Evolutionary conservation across 2,329 filamentous ascomycete genomes (phyloP).

Genomic region (Colletotrichum sp.): DNA sequence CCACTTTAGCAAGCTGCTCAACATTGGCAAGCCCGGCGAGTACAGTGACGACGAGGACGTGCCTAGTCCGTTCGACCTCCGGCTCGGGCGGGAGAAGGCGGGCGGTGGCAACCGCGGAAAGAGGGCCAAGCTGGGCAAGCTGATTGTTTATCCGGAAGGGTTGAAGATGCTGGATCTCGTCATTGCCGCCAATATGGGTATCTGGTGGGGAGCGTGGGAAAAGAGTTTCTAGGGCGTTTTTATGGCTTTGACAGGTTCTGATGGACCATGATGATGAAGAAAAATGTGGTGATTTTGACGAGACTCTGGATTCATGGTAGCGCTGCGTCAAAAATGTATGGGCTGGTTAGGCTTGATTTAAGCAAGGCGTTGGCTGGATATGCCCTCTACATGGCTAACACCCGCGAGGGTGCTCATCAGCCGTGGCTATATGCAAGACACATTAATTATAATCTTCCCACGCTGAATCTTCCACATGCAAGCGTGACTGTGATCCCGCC

Average conservation of each 20-base stretch:
- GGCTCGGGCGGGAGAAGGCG: slow-evolving; percentile 80
- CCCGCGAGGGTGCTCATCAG: neutral
- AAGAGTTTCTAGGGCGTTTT: slow-evolving; percentile 40
- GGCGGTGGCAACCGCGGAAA: slow-evolving; percentile 87
- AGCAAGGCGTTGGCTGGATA: slow-evolving; percentile 10
- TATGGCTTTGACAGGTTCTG: neutral
- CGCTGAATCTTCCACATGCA: neutral
- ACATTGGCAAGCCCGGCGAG: slow-evolving; percentile 26
- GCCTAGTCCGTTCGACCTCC: slow-evolving; percentile 65
- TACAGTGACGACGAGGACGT: slow-evolving; percentile 44
- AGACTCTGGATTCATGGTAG: neutral
- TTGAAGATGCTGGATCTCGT: slow-evolving; percentile 95
- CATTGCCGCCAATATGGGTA: slow-evolving; percentile 86
- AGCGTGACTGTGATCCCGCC: neutral
- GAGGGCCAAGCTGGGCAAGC: slow-evolving; percentile 89
- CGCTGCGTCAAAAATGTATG: neutral
- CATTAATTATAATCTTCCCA: neutral
- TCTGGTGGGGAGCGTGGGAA: slow-evolving; percentile 94
- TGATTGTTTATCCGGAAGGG: slow-evolving; percentile 88
- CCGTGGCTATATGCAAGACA: neutral
- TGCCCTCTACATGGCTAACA: neutral
- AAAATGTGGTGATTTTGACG: neutral
- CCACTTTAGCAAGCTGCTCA: slow-evolving; percentile 47
- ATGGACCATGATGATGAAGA: neutral
- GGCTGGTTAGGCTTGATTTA: neutral